Conservation (phyloP, 257 asterid genomes). For the Salvia hispanica region DNA sequence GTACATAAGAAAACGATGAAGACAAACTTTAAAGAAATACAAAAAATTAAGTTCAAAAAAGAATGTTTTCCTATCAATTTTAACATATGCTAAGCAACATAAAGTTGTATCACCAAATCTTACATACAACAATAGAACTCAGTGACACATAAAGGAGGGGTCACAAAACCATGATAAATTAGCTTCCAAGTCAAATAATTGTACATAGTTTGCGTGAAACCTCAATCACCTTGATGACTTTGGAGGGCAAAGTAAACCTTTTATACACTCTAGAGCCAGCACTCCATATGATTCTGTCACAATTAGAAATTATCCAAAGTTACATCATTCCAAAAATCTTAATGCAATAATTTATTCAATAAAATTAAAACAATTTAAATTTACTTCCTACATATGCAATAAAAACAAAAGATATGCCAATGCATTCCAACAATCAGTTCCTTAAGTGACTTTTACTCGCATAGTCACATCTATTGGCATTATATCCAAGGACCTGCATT, state of each 20-base stretch:
- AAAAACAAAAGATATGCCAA: conserved; percentile 19
- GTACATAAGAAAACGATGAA: conserved; percentile 1
- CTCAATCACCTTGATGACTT: conserved; percentile 69
- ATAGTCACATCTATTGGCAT: conserved; percentile 12
- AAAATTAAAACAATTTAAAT: not conserved
- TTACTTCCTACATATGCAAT: not conserved
- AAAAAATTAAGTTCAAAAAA: not conserved
- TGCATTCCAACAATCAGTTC: conserved; percentile 22
- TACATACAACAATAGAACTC: conserved; percentile 10
- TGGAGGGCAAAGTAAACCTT: conserved; percentile 79
- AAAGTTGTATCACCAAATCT: conserved; percentile 11
- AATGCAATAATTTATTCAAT: conserved; percentile 11
- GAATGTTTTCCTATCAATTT: conserved; percentile 8
- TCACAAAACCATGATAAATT: conserved; percentile 4
- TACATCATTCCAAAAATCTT: conserved; percentile 19
- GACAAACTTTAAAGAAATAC: conserved; percentile 15
- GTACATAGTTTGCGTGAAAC: not conserved
- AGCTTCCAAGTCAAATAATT: conserved; percentile 18
- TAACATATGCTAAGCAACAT: conserved; percentile 17
- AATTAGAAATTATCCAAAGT: conserved; percentile 33
- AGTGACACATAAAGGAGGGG: conserved; percentile 7
- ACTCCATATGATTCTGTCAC: conserved; percentile 87
- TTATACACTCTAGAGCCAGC: conserved; percentile 75
- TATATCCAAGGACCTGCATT: not conserved
- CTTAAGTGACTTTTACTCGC: not conserved